phyloP scores from a whole-genome alignment of 2,329 filamentous ascomycete species.

The Neurospora crassa region DNA sequence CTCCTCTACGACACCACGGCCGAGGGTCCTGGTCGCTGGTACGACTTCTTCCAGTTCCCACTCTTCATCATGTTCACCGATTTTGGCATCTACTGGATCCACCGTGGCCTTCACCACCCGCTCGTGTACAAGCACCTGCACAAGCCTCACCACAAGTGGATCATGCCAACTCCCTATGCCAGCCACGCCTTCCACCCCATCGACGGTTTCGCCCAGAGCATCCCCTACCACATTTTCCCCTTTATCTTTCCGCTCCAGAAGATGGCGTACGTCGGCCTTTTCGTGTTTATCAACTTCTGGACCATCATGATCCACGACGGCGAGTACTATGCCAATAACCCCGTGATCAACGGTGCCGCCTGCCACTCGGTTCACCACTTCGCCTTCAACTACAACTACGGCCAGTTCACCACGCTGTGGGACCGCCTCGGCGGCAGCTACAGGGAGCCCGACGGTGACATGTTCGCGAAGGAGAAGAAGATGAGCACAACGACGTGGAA shows the following conservation, averaged over 20 bases:
- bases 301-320: slow-evolving; percentile 94
- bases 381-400: slow-evolving; percentile 86
- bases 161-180: slow-evolving; percentile 91
- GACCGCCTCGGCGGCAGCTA: slow-evolving; percentile 83
- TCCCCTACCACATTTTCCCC: slow-evolving; percentile 90
- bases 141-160: slow-evolving; percentile 99
- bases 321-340: slow-evolving; percentile 83
- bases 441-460: slow-evolving; percentile 71
- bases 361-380: slow-evolving; percentile 90
- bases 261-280: slow-evolving; percentile 74
- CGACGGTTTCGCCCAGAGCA: slow-evolving; percentile 78
- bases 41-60: slow-evolving; percentile 77
- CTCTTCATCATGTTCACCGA: slow-evolving; percentile 85
- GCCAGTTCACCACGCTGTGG: slow-evolving; percentile 89
- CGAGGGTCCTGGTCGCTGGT: slow-evolving; percentile 68
- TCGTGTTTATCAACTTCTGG: slow-evolving; percentile 93
- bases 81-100: slow-evolving; percentile 84
- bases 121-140: slow-evolving; percentile 77
- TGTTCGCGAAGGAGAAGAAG: slow-evolving; percentile 78
- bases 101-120: slow-evolving; percentile 76
- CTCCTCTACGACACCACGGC: slow-evolving; percentile 77
- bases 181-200: slow-evolving; percentile 92
- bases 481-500: slow-evolving; percentile 75
- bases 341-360: slow-evolving; percentile 87
- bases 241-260: slow-evolving; percentile 92